Percentiles rank a stretch among this genome's conserved stretches.
Conservation (phyloP, 2,329 filamentous ascomycete species). For the Teratosphaeria destructans region DNA sequence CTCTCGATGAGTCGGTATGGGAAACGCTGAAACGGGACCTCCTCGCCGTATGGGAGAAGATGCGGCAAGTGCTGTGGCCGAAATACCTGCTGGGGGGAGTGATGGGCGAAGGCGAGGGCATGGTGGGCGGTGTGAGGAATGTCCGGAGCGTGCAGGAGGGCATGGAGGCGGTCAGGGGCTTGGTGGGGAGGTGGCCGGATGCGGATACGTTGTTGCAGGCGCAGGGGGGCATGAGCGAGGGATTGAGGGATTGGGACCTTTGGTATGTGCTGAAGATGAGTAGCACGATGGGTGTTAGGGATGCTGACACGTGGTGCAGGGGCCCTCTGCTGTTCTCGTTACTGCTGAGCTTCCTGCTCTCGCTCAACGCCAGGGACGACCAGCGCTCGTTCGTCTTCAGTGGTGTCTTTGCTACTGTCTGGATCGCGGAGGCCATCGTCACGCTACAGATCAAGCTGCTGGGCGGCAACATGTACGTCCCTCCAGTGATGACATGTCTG, state of each 20-base stretch:
- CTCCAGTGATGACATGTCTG: background rate
- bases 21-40: constrained; percentile 89
- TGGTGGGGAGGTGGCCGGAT: constrained; percentile 57
- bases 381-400: constrained; percentile 89
- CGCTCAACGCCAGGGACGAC: constrained; percentile 64
- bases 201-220: constrained; percentile 56
- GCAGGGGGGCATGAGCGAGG: constrained; percentile 71
- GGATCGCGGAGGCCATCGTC: constrained; percentile 92
- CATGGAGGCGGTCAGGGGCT: constrained; percentile 32
- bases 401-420: constrained; percentile 91
- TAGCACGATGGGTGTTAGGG: constrained; percentile 1
- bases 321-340: constrained; percentile 91
- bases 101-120: constrained; percentile 47
- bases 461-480: constrained; percentile 86
- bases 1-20: constrained; percentile 96
- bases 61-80: constrained; percentile 92
- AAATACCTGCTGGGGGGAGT: constrained; percentile 75
- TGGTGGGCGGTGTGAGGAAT: constrained; percentile 35
- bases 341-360: constrained; percentile 75
- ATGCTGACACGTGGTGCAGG: constrained; percentile 36
- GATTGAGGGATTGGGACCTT: constrained; percentile 90
- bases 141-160: constrained; percentile 10
- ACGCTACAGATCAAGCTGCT: constrained; percentile 96
- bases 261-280: constrained; percentile 44
- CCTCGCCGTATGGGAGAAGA: constrained; percentile 91